Percentiles rank a stretch among this genome's conserved stretches.
Evolutionary conservation across 495 filamentous ascomycete species (phyloP).

Genomic region (Cryomyces antarcticus): DNA sequence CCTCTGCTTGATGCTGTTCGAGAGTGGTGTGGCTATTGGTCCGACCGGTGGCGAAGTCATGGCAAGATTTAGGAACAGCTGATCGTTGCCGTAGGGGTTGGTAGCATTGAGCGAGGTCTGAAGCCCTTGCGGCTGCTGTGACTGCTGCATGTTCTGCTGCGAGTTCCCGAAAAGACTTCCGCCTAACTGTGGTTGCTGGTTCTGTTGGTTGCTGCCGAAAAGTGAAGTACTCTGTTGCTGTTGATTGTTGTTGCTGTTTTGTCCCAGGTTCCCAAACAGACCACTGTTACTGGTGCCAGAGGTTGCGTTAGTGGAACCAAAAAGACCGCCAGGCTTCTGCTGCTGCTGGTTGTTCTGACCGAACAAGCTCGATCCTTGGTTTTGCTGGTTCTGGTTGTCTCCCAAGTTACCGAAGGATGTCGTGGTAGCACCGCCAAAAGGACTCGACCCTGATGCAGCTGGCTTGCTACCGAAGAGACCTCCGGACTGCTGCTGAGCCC

Average conservation of each 20-base stretch:
- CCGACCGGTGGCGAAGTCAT: conserved; percentile 47
- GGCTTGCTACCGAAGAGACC: conserved; percentile 43
- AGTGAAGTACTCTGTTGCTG: conserved; percentile 4
- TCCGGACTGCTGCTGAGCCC: conserved; percentile 23
- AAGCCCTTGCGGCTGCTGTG: conserved; percentile 29
- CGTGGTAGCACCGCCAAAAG: conserved; percentile 7
- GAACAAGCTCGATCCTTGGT: conserved; percentile 9
- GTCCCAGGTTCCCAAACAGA: conserved; percentile 12
- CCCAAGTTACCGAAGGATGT: conserved; percentile 26
- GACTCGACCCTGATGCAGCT: conserved; percentile 13
- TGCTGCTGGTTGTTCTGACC: conserved; percentile 19
- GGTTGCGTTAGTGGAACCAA: conserved; percentile 9
- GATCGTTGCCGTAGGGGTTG: conserved; percentile 63
- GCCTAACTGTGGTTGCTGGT: conserved; percentile 7
- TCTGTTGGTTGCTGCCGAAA: conserved; percentile 14
- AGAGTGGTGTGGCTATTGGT: conserved; percentile 74
- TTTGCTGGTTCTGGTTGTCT: conserved; percentile 38
- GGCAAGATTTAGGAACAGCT: conserved; percentile 46
- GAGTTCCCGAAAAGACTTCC: conserved; percentile 41
- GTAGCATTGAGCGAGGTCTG: conserved; percentile 61
- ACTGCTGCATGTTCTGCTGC: conserved; percentile 28
- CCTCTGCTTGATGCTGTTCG: conserved; percentile 45
- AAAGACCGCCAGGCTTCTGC: conserved; percentile 10
- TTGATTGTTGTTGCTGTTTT: conserved; percentile 10
- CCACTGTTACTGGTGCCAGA: conserved; percentile 17